Evolutionary conservation across 75 land plant genomes (phyloP).

Genomic region (Chamaecyparis obtusa): DNA sequence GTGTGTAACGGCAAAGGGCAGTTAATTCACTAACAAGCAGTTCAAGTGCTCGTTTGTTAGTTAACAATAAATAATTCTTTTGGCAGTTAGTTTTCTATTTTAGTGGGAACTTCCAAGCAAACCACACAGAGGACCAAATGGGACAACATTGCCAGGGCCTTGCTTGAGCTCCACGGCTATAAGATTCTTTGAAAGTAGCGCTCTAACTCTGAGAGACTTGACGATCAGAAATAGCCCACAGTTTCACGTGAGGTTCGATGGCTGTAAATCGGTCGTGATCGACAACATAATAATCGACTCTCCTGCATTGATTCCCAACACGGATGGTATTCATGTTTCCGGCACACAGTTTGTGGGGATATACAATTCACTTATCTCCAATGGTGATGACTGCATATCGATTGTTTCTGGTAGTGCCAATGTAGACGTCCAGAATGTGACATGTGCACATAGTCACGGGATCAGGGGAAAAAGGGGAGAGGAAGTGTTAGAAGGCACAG

Average conservation of each 20-base stretch:
- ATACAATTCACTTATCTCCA: slow-evolving; percentile 53
- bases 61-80: too few relatives aligned
- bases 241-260: slow-evolving; percentile 80
- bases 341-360: slow-evolving; percentile 61
- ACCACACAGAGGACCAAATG: slow-evolving; percentile 68
- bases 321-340: slow-evolving; percentile 91
- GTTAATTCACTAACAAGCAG: too few relatives aligned
- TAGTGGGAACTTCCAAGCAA: slow-evolving; percentile 85
- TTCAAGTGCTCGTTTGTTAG: too few relatives aligned
- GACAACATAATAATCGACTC: slow-evolving; percentile 61
- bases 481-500: too few relatives aligned
- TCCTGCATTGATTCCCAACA: slow-evolving; percentile 86
- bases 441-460: slow-evolving; percentile 89
- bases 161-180: slow-evolving; percentile 69
- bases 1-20: too few relatives aligned
- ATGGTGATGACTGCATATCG: slow-evolving; percentile 94
- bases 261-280: slow-evolving; percentile 58
- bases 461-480: too few relatives aligned
- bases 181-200: slow-evolving; percentile 62
- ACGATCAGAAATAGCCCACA: slow-evolving; percentile 84
- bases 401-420: slow-evolving; percentile 67
- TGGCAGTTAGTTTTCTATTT: too few relatives aligned
- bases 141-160: slow-evolving; percentile 62
- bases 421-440: slow-evolving; percentile 63
- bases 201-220: slow-evolving; percentile 52